Conservation (phyloP, 2,329 filamentous ascomycete species). For the Aspergillus terreus region DNA sequence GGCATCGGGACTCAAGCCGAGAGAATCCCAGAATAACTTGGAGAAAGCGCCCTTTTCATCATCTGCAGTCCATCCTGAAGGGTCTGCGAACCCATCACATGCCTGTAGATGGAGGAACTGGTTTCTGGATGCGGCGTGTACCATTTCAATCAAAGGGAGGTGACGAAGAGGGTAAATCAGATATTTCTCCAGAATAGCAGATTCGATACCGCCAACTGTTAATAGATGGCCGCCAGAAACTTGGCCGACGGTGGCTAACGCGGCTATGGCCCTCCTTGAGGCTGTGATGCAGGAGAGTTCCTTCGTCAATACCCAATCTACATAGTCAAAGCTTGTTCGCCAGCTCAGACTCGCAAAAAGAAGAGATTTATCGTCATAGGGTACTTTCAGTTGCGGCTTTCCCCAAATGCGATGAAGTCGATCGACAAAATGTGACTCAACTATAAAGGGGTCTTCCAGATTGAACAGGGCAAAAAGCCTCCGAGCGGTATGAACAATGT, state of each 20-base stretch:
- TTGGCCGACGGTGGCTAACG: not conserved
- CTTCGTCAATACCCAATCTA: not conserved
- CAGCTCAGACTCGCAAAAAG: slow-evolving; percentile 5
- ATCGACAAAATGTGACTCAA: not conserved
- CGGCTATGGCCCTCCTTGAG: slow-evolving; percentile 1
- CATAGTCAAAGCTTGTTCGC: slow-evolving; percentile 5
- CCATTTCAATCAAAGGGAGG: slow-evolving; percentile 2
- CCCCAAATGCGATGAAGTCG: not conserved
- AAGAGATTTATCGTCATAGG: not conserved
- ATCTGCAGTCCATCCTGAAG: not conserved
- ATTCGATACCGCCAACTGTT: not conserved
- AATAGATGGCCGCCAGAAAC: not conserved
- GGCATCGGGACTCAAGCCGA: not conserved
- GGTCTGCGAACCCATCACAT: not conserved
- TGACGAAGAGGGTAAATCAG: not conserved
- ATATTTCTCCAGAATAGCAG: not conserved
- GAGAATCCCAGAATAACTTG: slow-evolving; percentile 1
- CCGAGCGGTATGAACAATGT: not conserved
- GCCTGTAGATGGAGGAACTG: not conserved
- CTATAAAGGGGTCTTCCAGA: not conserved
- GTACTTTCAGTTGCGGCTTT: not conserved
- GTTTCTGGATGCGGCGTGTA: slow-evolving; percentile 2
- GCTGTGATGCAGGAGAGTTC: slow-evolving; percentile 7
- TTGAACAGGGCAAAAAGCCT: slow-evolving; percentile 2
- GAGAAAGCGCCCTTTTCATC: not conserved